Evolutionary conservation across 179 eudicot genomes (phyloP), one percentile per base, ranked within the genome.

Genomic region (Nepenthes alata): DNA sequence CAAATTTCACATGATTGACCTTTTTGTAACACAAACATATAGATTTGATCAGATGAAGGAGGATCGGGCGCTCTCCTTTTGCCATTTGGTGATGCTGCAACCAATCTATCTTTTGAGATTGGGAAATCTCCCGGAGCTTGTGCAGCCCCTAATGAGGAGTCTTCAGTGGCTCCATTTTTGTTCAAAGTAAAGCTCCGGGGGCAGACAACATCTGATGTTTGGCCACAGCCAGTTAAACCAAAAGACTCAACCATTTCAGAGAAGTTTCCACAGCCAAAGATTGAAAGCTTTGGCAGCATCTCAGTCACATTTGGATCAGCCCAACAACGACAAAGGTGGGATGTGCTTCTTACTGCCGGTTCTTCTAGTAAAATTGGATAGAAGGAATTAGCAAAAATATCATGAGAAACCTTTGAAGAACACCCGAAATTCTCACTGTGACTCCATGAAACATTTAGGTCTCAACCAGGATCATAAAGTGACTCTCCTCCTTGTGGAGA

Each of bases 401-500:
- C 72, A 12, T 70, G 83, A 57, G 74, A 72, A 79, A 68, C 77
- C 67, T 74, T 70, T 44, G 83, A 72, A 61, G 58, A 67, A 39
- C 54, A 78, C n/a, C 85, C 86, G 66, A 81, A 82, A 82, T 72
- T 75, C 64, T 60, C 78, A 62, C 38, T 75, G 37, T 80, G 86
- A 63, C 70, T 74, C 71, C 81, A 61, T 57, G 89, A 75, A 78
- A 70, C 77, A 67, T 81, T 72, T 15, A 86, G 80, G 65, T 89
- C 91, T 95, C 96, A 89, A 64, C 81, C 77, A 50, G 87, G 74
- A 70, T 77, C 77, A 62, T 75, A 74, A 37, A 53, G n/a, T 25
- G 25, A 25, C 25, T 25, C 25, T 25, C 25, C 25, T 25, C 25
- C 25, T 25, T 25, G 25, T 25, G 25, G 25, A 25, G 25, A 25